Evolutionary conservation across 768 basidiomycete genomes (phyloP), one percentile per base, ranked within the genome.

Genomic region (Leccinum fibrillosum): DNA sequence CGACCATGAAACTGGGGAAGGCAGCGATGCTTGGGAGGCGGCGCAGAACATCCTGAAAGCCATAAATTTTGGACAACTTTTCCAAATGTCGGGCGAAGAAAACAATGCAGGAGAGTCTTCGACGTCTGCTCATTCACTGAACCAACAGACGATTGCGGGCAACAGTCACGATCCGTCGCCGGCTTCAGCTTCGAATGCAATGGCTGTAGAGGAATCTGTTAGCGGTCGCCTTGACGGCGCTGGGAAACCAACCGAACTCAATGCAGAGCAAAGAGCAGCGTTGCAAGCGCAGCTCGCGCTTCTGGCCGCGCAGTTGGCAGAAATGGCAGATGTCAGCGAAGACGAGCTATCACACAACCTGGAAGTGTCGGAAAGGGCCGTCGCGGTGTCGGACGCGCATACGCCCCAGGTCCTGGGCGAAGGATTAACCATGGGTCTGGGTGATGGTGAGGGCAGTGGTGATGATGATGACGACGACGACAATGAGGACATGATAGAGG

Each of bases 21-120:
- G 76, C n/a, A 77, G 76, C 58, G 85, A 88, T 58, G 86, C 86
- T 12, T 90, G 88, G 80, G 84, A 88, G 66, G 88, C 89, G 1
- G 89, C 89, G 8, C 86, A 90, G 65, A 86, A 82, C 60, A 90
- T 90, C 49, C 77, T 90, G 54, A 83, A 86, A 64, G 88, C 88
- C 3, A 88, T 90, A 73, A 88, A 89, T 68, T 88, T 89, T 64
- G 84, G 82, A 4, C 75, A 74, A 21, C 70, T 87, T 26, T 71
- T 82, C 28, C 77, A 80, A 59, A 67, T 69, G 17, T 59, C 81
- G 17, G 69, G 49, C 55, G 68, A 74, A 30, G 66, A 68, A 1
- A 56, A 71, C 51, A 56, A 25, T 32, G 52, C 55, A 30, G 64
- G 62, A 44, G 66, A 61, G 26, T 11, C 59, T 8, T 49, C 60